Conservation (phyloP, 139 green algal genomes). For the Chlamydomonas sphaeroides region DNA sequence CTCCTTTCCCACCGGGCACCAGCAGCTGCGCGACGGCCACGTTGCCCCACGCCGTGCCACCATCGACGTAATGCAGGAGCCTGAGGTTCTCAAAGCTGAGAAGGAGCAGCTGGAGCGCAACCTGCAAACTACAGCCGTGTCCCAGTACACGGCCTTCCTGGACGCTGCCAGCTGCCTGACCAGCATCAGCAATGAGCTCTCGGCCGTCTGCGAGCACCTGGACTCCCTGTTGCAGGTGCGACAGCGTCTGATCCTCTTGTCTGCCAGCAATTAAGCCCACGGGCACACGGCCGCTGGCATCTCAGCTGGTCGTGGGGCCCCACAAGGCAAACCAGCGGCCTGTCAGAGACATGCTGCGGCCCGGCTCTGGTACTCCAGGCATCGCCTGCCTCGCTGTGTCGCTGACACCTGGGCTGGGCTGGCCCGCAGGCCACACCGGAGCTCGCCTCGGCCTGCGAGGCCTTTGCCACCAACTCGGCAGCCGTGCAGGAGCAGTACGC, state of each 20-base stretch:
- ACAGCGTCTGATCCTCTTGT: too few relatives aligned
- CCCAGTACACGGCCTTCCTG: conserved; percentile 64
- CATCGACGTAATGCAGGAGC: too few relatives aligned
- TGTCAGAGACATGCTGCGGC: too few relatives aligned
- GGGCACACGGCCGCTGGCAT: too few relatives aligned
- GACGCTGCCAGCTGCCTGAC: conserved; percentile 57
- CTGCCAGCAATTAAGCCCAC: neutral
- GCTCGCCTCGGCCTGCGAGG: conserved; percentile 68
- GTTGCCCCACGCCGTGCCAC: too few relatives aligned
- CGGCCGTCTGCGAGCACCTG: conserved; percentile 48
- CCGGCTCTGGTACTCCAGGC: too few relatives aligned
- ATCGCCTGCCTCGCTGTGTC: too few relatives aligned
- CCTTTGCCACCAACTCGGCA: conserved; percentile 64
- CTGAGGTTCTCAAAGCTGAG: conserved; percentile 89
- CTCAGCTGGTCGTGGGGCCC: too few relatives aligned
- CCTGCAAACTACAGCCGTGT: conserved; percentile 58
- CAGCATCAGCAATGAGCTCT: conserved; percentile 57
- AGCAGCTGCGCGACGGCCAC: too few relatives aligned
- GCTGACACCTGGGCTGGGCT: too few relatives aligned
- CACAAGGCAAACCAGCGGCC: too few relatives aligned
- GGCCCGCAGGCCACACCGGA: conserved; percentile 66
- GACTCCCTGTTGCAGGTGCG: conserved; percentile 52
- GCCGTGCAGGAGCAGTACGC: conserved; percentile 60
- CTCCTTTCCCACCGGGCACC: neutral
- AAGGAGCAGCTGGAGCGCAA: conserved; percentile 76